A percentile compares a stretch with the other conserved stretches of the same genome.
These are phyloP conservation scores for Oryza rufipogon DNA, from an alignment of 176 grass and related monocot species.

Conservation along the genomic window DNA sequence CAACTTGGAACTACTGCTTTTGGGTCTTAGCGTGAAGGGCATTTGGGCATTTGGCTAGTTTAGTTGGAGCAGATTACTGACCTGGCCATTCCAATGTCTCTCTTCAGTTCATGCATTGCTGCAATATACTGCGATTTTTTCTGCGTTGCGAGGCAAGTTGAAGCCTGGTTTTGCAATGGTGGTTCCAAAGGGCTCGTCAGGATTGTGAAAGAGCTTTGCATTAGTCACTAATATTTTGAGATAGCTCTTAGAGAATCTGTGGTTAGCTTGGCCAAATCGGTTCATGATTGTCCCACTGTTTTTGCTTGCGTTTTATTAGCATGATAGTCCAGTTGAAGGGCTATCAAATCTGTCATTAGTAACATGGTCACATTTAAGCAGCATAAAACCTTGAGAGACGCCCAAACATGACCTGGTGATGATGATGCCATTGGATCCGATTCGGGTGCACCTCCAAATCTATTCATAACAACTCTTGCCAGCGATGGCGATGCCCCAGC, in stretches of 20 bases:
- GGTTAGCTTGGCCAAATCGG: neutral
- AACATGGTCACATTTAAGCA: neutral
- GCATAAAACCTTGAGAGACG: neutral
- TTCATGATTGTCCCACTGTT: neutral
- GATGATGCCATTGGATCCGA: neutral
- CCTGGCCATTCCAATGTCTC: neutral
- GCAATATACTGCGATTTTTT: too few species aligned
- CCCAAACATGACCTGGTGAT: neutral
- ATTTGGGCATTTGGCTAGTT: too few species aligned
- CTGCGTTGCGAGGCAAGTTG: neutral
- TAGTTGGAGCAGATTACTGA: neutral
- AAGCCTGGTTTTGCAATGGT: neutral
- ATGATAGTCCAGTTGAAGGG: neutral
- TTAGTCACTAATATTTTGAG: neutral
- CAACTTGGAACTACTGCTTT: neutral
- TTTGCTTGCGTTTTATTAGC: neutral
- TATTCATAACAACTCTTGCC: neutral
- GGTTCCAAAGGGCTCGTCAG: too few species aligned
- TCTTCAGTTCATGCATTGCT: neutral
- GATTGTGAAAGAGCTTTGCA: too few species aligned
- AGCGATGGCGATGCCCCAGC: conserved; percentile 20
- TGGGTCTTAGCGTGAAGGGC: neutral
- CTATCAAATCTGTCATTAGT: neutral
- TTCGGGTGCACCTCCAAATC: neutral
- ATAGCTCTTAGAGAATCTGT: neutral